Evolutionary conservation across 805 yeast species (phyloP), one percentile per base, ranked within the genome.

Genomic region (Yamadazyma tumulicola): DNA sequence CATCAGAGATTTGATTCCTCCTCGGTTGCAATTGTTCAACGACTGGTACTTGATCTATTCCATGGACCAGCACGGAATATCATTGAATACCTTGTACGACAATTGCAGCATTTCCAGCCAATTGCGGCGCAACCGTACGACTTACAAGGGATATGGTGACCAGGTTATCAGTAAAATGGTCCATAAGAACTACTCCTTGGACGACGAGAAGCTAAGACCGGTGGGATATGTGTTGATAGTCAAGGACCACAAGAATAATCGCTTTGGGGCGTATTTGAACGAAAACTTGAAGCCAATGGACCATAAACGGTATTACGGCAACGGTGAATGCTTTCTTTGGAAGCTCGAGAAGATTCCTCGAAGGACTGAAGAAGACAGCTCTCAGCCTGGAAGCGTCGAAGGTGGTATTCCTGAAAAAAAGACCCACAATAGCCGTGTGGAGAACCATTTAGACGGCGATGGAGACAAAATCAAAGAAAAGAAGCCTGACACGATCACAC

Each of bases 311-410:
- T 91, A 80, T 60, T 84, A 81, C 48, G 98, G 98, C 1, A 89
- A 89, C 59, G 96, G 97, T 1, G 96, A 91, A 56, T 88, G 97
- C 52, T 89, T 93, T 49, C 67, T 91, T 15, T 91, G 96, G 96
- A 84, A 81, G 45, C 51, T 74, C n/a, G 84, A 77, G 42, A 59
- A 53, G 17, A 11, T 34, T 2, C 24, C 26, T 26, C 33, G 29
- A 5, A 34, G 25, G 26, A 23, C 22, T 22, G 21, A 23, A 6
- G 34, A 25, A 13, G 26, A 31, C 21, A 26, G 16, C 26, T 9
- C 28, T 9, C 19, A 19, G 13, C 32, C 23, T 25, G 34, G 24
- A 9, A 29, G 25, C 20, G 26, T 21, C 12, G 21, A 35, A 13
- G 14, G n/a, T 14, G n/a, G n/a, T n/a, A n/a, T n/a, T n/a, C n/a